A percentile compares a stretch with the other conserved stretches of the same genome.
These are phyloP conservation scores for Acidiella bohemica DNA, from an alignment of 495 filamentous ascomycete genomes.

Conservation along the genomic window DNA sequence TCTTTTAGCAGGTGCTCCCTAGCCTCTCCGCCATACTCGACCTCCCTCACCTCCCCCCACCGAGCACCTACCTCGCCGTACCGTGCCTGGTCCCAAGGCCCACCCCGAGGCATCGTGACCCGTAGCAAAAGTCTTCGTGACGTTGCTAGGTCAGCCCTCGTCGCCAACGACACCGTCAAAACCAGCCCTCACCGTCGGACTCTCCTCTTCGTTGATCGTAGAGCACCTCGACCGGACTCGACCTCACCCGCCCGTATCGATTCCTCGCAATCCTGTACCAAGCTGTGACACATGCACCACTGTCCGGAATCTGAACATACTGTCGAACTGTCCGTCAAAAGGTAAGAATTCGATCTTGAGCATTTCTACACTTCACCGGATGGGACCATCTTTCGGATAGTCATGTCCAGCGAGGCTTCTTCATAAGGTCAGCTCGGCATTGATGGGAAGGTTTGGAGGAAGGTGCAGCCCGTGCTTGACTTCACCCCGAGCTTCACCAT, in stretches of 20 bases:
- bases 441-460: too few relatives aligned
- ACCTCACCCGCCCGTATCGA: neutral
- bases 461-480: too few relatives aligned
- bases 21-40: slow-evolving; percentile 8
- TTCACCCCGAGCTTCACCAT: too few relatives aligned
- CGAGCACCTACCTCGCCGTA: slow-evolving; percentile 1
- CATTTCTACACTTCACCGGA: too few relatives aligned
- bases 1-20: slow-evolving; percentile 10
- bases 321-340: slow-evolving; percentile 10
- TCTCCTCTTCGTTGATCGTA: slow-evolving; percentile 24
- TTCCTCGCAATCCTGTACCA: slow-evolving; percentile 1
- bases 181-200: slow-evolving; percentile 7
- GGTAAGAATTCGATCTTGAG: too few relatives aligned
- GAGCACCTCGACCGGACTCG: slow-evolving; percentile 18
- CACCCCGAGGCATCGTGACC: slow-evolving; percentile 12
- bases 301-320: slow-evolving; percentile 1
- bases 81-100: neutral
- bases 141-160: neutral
- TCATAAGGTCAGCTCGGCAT: too few relatives aligned
- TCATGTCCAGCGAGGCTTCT: too few relatives aligned
- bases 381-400: too few relatives aligned
- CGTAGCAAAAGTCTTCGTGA: neutral
- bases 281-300: slow-evolving; percentile 6
- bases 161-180: neutral
- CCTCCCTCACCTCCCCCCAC: neutral